Percentiles rank a stretch among this genome's conserved stretches.
These are phyloP conservation scores for Senecio squalidus DNA, from an alignment of 140 eudicot genomes.

Conservation along the genomic window DNA sequence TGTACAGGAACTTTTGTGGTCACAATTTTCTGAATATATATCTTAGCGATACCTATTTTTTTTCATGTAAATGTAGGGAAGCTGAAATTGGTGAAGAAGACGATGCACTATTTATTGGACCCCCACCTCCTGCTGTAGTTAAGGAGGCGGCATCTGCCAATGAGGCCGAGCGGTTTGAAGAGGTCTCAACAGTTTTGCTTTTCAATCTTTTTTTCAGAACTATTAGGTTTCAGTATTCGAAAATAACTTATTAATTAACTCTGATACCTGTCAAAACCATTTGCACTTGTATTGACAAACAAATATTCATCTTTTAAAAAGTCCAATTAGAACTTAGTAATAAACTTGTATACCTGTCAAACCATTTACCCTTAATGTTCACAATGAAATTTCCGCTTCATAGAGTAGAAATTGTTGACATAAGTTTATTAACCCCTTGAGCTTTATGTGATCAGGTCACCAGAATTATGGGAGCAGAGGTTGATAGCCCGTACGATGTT, in stretches of 20 bases:
- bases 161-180: slow-evolving; percentile 99
- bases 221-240: neutral
- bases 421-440: slow-evolving; percentile 7
- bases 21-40: neutral
- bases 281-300: neutral
- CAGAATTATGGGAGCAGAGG: slow-evolving; percentile 84
- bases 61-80: slow-evolving; percentile 45
- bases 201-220: neutral
- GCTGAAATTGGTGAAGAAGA: slow-evolving; percentile 75
- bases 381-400: no score
- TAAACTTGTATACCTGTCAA: neutral
- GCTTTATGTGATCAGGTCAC: slow-evolving; percentile 54
- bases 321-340: no score
- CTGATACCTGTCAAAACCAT: neutral
- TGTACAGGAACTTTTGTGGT: slow-evolving; percentile 6
- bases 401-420: no score
- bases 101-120: slow-evolving; percentile 70
- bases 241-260: neutral
- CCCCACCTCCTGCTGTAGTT: slow-evolving; percentile 97
- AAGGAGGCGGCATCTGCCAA: slow-evolving; percentile 88
- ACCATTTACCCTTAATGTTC: no score
- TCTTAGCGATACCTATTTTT: neutral
- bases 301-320: neutral
- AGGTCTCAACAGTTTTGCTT: slow-evolving; percentile 40
- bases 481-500: slow-evolving; percentile 76